phyloP scores from a whole-genome alignment of 306 rosid species.

The Herpetospermum pedunculosum region DNA sequence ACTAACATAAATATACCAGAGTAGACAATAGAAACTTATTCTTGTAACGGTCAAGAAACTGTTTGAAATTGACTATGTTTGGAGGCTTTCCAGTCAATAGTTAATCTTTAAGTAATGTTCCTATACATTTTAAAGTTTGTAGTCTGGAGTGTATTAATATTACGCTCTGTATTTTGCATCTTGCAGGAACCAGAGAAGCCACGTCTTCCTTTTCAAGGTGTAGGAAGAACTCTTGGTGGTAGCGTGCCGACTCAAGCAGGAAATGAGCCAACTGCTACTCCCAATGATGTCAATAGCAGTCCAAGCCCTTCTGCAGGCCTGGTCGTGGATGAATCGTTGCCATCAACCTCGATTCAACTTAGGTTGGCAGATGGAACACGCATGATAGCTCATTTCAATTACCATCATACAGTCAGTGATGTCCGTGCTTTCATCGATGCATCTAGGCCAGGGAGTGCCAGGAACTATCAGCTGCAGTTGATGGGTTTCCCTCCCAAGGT shows the following conservation, averaged over 20 bases:
- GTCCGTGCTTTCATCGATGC: conserved; percentile 63
- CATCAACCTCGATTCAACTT: conserved; percentile 73
- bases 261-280: conserved; percentile 28
- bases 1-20: no score
- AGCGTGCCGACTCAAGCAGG: conserved; percentile 39
- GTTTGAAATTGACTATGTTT: neutral
- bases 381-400: conserved; percentile 53
- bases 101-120: neutral
- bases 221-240: conserved; percentile 91
- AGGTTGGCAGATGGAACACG: conserved; percentile 93
- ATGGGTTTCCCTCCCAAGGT: conserved; percentile 94
- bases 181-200: conserved; percentile 67
- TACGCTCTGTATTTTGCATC: neutral
- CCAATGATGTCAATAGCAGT: conserved; percentile 24
- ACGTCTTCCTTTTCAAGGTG: conserved; percentile 66
- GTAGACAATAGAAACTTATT: neutral
- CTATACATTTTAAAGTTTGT: neutral
- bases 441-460: conserved; percentile 50
- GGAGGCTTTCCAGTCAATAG: neutral
- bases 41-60: neutral
- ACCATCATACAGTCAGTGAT: conserved; percentile 49
- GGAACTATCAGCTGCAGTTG: conserved; percentile 65
- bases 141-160: neutral
- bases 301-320: conserved; percentile 29
- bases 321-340: conserved; percentile 63